Conservation (phyloP, 148 eudicot genomes). For the Camellia japonica region DNA sequence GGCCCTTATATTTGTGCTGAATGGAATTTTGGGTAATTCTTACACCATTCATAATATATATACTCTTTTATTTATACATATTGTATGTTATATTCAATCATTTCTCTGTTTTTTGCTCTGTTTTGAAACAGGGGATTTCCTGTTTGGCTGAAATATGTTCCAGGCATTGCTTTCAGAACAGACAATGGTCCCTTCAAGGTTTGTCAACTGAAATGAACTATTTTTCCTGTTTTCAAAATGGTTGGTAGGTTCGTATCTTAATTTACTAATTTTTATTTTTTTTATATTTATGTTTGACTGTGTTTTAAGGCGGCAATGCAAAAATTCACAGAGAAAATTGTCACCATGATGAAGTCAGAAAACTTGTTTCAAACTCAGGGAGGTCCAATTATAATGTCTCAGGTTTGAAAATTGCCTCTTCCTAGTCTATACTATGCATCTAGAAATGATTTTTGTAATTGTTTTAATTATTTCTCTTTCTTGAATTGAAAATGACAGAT, state of each 20-base stretch:
- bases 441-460: not conserved
- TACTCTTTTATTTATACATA: not conserved
- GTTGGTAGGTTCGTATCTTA: not conserved
- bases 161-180: conserved; percentile 84
- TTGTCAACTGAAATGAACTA: conserved; percentile 12
- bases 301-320: conserved; percentile 69
- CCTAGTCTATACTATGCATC: not conserved
- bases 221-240: not conserved
- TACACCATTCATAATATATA: not conserved
- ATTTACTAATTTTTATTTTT: not conserved
- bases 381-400: conserved; percentile 90
- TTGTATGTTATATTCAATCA: not conserved
- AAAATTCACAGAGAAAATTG: conserved; percentile 71
- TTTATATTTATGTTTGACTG: not conserved
- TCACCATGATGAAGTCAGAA: conserved; percentile 79
- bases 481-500: conserved; percentile 43
- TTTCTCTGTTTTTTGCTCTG: conserved; percentile 21
- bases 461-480: not conserved
- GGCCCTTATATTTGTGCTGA: conserved; percentile 97
- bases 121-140: conserved; percentile 79
- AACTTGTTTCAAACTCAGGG: conserved; percentile 84
- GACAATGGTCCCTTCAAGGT: conserved; percentile 95
- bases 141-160: conserved; percentile 91
- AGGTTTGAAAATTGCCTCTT: conserved; percentile 38
- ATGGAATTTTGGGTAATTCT: conserved; percentile 82